A percentile compares a stretch with the other conserved stretches of the same genome.
phyloP scores from a whole-genome alignment of 345 rosid genomes.

The Limnanthes douglasii region DNA sequence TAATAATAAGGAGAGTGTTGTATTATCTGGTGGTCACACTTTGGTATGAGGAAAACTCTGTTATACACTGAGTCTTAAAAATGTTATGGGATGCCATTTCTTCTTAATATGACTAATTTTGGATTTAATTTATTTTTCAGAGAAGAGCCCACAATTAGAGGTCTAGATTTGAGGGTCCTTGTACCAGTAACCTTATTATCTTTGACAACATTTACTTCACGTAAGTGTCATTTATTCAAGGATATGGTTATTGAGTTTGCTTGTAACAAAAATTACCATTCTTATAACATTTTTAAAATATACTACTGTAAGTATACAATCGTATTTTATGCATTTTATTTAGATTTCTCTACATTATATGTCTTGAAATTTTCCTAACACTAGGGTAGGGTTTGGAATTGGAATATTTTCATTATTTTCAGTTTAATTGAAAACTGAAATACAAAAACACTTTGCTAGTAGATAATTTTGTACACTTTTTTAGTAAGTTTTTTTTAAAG shows the following conservation, averaged over 20 bases:
- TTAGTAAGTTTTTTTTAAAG: too few species aligned
- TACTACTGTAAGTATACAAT: constrained; percentile 35
- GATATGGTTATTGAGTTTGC: too few species aligned
- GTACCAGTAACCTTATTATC: constrained; percentile 75
- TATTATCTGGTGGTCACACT: constrained; percentile 79
- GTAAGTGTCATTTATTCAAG: constrained; percentile 19
- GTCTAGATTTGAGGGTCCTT: constrained; percentile 86
- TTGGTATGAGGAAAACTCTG: constrained; percentile 24
- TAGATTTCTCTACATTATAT: not conserved
- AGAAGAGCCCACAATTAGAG: constrained; percentile 94
- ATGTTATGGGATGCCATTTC: too few species aligned
- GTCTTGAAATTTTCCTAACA: not conserved
- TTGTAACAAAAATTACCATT: too few species aligned
- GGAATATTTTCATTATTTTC: constrained; percentile 2
- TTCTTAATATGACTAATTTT: too few species aligned
- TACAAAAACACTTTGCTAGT: too few species aligned
- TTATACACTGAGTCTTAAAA: too few species aligned
- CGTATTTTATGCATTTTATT: not conserved
- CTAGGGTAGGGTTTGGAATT: too few species aligned
- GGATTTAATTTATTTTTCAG: constrained; percentile 14
- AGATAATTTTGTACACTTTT: too few species aligned
- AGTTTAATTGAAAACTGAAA: too few species aligned
- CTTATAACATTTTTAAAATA: too few species aligned
- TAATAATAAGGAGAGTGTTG: constrained; percentile 69
- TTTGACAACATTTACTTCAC: constrained; percentile 82